Conservation (phyloP, 2,329 filamentous ascomycete species). For the Coniochaeta sp. region DNA sequence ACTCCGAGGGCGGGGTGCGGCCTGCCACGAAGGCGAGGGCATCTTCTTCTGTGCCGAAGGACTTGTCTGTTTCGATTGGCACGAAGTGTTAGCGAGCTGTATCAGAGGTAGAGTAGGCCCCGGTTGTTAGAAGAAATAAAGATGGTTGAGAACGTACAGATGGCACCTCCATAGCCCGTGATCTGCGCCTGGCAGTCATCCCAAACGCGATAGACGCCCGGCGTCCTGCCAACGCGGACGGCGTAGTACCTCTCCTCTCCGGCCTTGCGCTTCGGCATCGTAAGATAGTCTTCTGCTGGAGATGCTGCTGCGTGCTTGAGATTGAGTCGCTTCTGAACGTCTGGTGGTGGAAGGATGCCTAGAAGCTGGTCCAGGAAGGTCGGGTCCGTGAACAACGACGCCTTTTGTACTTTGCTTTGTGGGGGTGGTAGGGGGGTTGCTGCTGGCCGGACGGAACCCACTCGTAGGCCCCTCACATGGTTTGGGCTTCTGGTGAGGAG, state of each 20-base stretch:
- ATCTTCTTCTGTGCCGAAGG: constrained; percentile 65
- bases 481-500: background rate
- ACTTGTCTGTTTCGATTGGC: constrained; percentile 57
- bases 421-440: no score
- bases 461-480: background rate
- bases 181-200: constrained; percentile 55
- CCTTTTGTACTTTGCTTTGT: constrained; percentile 1
- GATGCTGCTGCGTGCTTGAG: background rate
- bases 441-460: background rate
- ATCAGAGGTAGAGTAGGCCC: constrained; percentile 77
- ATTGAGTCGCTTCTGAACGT: background rate
- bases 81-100: constrained; percentile 39
- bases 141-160: constrained; percentile 48
- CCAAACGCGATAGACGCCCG: constrained; percentile 58
- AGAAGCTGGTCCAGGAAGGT: background rate
- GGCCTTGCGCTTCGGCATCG: constrained; percentile 2
- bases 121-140: background rate
- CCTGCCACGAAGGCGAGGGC: constrained; percentile 73
- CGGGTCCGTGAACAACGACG: background rate
- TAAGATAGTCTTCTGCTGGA: background rate
- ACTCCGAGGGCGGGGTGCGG: constrained; percentile 40
- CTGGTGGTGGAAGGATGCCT: background rate
- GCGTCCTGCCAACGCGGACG: constrained; percentile 47
- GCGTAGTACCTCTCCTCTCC: constrained; percentile 51
- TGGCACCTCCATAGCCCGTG: constrained; percentile 54